Evolutionary conservation across 805 yeast species (phyloP).

Genomic region (Zygotorulaspora sp.): DNA sequence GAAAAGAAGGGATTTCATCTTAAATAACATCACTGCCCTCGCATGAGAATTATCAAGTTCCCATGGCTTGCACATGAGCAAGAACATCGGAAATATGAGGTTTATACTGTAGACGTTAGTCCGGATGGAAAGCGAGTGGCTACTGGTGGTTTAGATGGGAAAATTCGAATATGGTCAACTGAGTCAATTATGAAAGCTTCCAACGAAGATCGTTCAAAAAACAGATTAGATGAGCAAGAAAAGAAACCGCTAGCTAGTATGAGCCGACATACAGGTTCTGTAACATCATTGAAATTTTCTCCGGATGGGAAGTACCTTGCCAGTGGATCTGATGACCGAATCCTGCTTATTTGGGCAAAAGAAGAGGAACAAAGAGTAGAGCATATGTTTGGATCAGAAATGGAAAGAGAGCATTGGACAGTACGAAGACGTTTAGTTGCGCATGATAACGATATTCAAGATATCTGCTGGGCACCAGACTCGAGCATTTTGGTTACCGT

Average conservation of each 20-base stretch:
- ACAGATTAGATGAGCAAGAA: slow-evolving; percentile 18
- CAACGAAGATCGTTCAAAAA: slow-evolving; percentile 7
- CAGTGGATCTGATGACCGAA: slow-evolving; percentile 92
- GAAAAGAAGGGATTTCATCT: too few relatives aligned
- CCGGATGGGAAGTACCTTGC: slow-evolving; percentile 91
- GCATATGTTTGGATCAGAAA: slow-evolving; percentile 64
- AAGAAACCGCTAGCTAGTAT: slow-evolving; percentile 72
- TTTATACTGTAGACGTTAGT: slow-evolving; percentile 76
- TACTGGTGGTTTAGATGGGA: slow-evolving; percentile 92
- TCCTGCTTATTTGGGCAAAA: slow-evolving; percentile 86
- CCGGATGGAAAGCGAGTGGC: slow-evolving; percentile 83
- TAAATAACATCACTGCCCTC: too few relatives aligned
- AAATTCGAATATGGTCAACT: slow-evolving; percentile 83
- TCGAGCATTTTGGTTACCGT: slow-evolving; percentile 86
- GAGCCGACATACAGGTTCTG: slow-evolving; percentile 96
- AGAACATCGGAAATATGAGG: slow-evolving; percentile 75
- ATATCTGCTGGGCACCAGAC: slow-evolving; percentile 97
- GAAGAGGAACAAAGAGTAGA: slow-evolving; percentile 53
- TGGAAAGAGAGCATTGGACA: slow-evolving; percentile 89
- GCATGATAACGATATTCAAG: slow-evolving; percentile 97
- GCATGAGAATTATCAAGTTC: slow-evolving; percentile 62
- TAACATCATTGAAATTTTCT: slow-evolving; percentile 86
- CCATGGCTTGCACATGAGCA: slow-evolving; percentile 74
- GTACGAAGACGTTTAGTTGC: slow-evolving; percentile 90
- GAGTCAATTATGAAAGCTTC: slow-evolving; percentile 47